phyloP scores from a whole-genome alignment of 371 early-diverging fungal genomes.

The Lichtheimia ornata region DNA sequence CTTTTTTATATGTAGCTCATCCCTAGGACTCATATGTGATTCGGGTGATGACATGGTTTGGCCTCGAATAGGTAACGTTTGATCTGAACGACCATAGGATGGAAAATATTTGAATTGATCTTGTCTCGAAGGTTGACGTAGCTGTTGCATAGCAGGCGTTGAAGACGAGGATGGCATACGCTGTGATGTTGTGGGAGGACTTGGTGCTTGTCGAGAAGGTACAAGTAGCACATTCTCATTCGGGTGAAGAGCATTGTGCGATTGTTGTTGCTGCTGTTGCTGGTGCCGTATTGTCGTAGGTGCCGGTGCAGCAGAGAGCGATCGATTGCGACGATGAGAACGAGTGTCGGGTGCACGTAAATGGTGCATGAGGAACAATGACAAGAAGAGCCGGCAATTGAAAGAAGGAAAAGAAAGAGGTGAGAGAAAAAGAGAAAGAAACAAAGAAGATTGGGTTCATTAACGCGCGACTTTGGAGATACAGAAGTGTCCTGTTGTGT shows the following conservation, averaged over 20 bases:
- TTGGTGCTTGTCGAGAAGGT: conserved; percentile 2
- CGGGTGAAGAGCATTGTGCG: neutral
- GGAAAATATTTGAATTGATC: neutral
- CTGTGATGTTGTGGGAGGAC: neutral
- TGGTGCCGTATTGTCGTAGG: neutral
- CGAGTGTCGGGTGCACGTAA: conserved; percentile 15
- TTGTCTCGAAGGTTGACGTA: neutral
- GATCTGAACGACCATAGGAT: conserved; percentile 4
- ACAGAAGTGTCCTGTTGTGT: conserved; percentile 1
- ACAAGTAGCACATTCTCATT: neutral
- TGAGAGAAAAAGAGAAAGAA: conserved; percentile 1
- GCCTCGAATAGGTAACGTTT: neutral
- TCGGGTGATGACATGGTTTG: conserved; percentile 2
- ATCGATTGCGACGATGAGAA: conserved; percentile 8
- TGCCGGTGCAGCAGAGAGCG: neutral
- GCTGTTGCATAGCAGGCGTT: neutral
- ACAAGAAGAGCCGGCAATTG: neutral
- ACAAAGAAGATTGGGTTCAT: conserved; percentile 1
- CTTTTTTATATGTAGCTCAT: neutral
- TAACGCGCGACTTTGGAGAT: conserved; percentile 3
- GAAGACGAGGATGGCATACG: conserved; percentile 6
- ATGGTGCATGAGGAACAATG: conserved; percentile 12
- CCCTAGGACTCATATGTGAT: neutral
- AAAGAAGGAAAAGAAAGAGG: conserved; percentile 9
- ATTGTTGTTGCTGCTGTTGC: neutral